Conservation (phyloP, 2,329 filamentous ascomycete species). For the Fusarium sp. region DNA sequence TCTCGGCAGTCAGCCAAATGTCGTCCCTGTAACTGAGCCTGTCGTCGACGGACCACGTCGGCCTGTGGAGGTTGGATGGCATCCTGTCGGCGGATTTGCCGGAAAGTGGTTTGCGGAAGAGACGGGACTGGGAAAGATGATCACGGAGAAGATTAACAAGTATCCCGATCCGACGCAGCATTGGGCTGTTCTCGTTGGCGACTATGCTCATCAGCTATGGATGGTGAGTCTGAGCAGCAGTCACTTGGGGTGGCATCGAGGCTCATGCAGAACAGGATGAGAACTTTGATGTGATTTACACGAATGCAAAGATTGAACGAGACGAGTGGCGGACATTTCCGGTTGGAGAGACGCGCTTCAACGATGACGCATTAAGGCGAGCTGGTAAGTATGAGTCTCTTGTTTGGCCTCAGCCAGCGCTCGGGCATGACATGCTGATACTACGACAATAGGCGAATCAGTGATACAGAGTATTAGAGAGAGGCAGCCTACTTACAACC, state of each 20-base stretch:
- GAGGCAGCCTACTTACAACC: slow-evolving; percentile 61
- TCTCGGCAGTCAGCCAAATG: slow-evolving; percentile 46
- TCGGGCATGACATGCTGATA: neutral
- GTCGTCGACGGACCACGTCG: slow-evolving; percentile 44
- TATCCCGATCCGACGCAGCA: slow-evolving; percentile 69
- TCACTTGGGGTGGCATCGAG: fast-evolving
- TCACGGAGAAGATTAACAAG: slow-evolving; percentile 62
- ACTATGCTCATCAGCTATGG: slow-evolving; percentile 66
- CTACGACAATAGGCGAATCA: slow-evolving; percentile 53
- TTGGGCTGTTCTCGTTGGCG: slow-evolving; percentile 66
- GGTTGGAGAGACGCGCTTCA: slow-evolving; percentile 63
- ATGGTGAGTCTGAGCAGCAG: slow-evolving; percentile 54
- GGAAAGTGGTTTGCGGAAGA: slow-evolving; percentile 68
- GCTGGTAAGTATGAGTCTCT: slow-evolving; percentile 49
- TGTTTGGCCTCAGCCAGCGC: fast-evolving
- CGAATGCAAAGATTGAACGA: slow-evolving; percentile 56
- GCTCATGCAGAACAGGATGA: slow-evolving; percentile 53
- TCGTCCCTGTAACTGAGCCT: slow-evolving; percentile 43
- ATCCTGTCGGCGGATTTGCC: slow-evolving; percentile 64
- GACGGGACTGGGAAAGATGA: slow-evolving; percentile 63
- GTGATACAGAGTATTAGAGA: slow-evolving; percentile 62
- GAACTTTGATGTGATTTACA: slow-evolving; percentile 65
- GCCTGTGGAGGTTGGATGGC: slow-evolving; percentile 64
- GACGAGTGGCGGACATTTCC: slow-evolving; percentile 61
- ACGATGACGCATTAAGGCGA: slow-evolving; percentile 61